phyloP scores from a whole-genome alignment of 106 monocot genomes.

The Dendrobium chrysotoxum region DNA sequence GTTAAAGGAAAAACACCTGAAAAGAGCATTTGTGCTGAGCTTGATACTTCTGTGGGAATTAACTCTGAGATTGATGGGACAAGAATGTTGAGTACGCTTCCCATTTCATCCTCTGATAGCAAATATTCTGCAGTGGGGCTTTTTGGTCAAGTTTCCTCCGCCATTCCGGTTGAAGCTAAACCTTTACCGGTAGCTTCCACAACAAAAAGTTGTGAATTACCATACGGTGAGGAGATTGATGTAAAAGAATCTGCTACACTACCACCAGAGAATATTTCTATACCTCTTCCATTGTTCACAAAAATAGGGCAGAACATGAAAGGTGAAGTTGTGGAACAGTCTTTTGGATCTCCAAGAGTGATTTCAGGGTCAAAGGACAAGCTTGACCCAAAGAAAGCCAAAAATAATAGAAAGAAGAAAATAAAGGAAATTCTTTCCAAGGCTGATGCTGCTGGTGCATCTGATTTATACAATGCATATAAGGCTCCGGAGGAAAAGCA shows the following conservation, averaged over 20 bases:
- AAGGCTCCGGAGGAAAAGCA: conserved; percentile 50
- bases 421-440: conserved; percentile 45
- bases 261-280: neutral
- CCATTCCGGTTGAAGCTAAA: neutral
- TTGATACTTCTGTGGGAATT: neutral
- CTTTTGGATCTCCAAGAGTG: conserved; percentile 2
- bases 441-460: conserved; percentile 58
- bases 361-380: conserved; percentile 1
- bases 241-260: neutral
- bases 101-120: conserved; percentile 2
- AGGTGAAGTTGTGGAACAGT: conserved; percentile 6
- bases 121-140: neutral
- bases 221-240: conserved; percentile 3
- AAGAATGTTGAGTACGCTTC: neutral
- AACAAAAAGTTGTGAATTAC: neutral
- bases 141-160: neutral
- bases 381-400: conserved; percentile 19
- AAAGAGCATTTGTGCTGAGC: neutral
- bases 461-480: conserved; percentile 70
- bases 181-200: neutral
- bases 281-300: neutral
- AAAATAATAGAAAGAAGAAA: conserved; percentile 41
- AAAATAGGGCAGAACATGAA: conserved; percentile 2
- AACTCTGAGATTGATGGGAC: neutral
- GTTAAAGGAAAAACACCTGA: neutral